Base-by-base conservation (phyloP, 2,329 filamentous ascomycete species). In the Incumbomyces delicatus region DNA sequence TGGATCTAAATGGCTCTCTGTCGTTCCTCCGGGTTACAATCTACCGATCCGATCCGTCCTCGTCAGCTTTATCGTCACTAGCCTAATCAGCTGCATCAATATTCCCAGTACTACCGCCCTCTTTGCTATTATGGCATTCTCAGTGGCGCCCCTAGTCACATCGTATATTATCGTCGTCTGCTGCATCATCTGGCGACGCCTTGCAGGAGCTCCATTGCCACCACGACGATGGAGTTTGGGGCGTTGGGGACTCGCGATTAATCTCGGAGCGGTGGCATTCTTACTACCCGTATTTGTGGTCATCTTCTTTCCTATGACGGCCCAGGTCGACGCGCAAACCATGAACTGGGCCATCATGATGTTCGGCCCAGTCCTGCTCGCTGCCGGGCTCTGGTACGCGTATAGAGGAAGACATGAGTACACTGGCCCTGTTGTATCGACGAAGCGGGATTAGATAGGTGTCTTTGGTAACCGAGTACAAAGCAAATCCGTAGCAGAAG, bases 11-110 rank as follows among this genome's bases (percentile, higher is more conserved):
- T 49, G 40, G 44, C 18, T 53, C 14, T 39, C 47, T 17, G 20
- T 33, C 5, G 52, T 52, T 17, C 50, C 49, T 41, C 54, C 54
- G 1, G 50, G 52, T 6, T 56, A 49, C 49, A 50, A 55, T 36
- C 50, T 57, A 13, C 55, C 55, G 2, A 49, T 58, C 47, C 54
- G 56, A 31, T 50, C 52, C 18, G 54, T 58, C 41, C 14, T 58
- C 59, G 73, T 70, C 54, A 71, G 65, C 59, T 74, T 70, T 39
- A 63, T 66, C 37, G 71, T 66, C 11, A 68, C 56, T 46, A 72
- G 66, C 41, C 60, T 60, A 50, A 60, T 69, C 40, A 72, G 71
- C 51, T 41, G 55, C 32, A 57, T 58, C 51, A 55, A 44, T 41
- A 54, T 66, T 44, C 57, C 57, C 38, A 60, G 58, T 16, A 65